These are phyloP conservation scores for Mycosphaerella arachidis DNA, from an alignment of 2,329 filamentous ascomycete species.

Conservation along the genomic window DNA sequence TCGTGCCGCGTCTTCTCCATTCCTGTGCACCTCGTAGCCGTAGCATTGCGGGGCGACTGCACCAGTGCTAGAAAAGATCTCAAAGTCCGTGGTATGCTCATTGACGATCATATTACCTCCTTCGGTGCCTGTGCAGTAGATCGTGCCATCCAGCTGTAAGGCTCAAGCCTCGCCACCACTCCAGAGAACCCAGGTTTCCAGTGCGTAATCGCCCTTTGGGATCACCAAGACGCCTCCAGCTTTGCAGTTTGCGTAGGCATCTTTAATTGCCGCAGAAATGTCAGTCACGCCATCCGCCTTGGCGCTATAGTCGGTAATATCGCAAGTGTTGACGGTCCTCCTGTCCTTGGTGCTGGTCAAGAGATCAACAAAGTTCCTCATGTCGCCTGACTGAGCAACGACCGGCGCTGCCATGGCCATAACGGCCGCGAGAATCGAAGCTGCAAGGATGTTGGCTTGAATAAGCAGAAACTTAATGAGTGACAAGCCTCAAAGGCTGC, in stretches of 20 bases:
- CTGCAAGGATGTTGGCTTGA: conserved; percentile 5
- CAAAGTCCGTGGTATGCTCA: conserved; percentile 48
- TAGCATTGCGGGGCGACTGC: conserved; percentile 51
- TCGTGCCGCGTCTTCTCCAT: conserved; percentile 40
- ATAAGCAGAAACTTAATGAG: not conserved
- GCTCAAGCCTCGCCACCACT: conserved; percentile 47
- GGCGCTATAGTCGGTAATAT: conserved; percentile 51
- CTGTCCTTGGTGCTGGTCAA: conserved; percentile 42
- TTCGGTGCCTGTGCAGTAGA: conserved; percentile 49
- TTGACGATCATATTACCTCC: conserved; percentile 53
- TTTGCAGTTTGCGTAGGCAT: conserved; percentile 50
- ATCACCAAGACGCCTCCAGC: conserved; percentile 49
- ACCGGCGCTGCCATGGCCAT: conserved; percentile 27
- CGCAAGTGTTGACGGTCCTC: conserved; percentile 47
- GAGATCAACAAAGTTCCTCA: conserved; percentile 44
- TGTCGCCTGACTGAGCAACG: conserved; percentile 34
- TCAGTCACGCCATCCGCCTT: conserved; percentile 50
- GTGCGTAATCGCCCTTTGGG: conserved; percentile 47
- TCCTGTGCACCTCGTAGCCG: conserved; percentile 47
- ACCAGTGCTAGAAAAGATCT: conserved; percentile 51
- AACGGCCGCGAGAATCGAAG: conserved; percentile 19
- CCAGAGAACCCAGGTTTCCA: conserved; percentile 48
- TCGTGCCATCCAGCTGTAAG: conserved; percentile 51
- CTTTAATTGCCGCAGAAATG: conserved; percentile 45
- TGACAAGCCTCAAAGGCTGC: not conserved